Evolutionary conservation across 441 rosid species (phyloP).

Genomic region (Isatis lusitanica): DNA sequence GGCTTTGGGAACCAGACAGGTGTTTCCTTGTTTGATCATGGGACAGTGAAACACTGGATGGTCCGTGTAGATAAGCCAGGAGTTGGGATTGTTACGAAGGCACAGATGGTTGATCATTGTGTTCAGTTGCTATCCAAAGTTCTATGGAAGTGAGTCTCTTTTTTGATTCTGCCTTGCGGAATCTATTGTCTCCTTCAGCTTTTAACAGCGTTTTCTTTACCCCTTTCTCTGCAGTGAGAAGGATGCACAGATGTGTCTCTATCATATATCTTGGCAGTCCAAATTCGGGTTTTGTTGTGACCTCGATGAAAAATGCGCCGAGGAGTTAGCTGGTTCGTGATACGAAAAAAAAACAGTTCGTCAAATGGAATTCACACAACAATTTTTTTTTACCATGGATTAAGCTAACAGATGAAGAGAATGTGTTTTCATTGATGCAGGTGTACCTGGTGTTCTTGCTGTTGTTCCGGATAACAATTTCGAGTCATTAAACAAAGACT

Average conservation of each 20-base stretch:
- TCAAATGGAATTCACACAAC: conserved; percentile 3
- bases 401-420: background rate
- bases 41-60: conserved; percentile 64
- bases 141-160: conserved; percentile 62
- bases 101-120: conserved; percentile 91
- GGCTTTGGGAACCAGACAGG: conserved; percentile 32
- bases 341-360: conserved; percentile 8
- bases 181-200: background rate
- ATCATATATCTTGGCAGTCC: conserved; percentile 82
- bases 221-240: conserved; percentile 51
- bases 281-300: conserved; percentile 81
- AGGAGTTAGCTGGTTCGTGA: conserved; percentile 66
- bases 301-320: conserved; percentile 74
- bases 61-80: conserved; percentile 74
- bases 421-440: conserved; percentile 41
- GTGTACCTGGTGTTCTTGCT: conserved; percentile 82
- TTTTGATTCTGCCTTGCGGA: background rate
- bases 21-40: conserved; percentile 57
- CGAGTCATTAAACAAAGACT: conserved; percentile 64
- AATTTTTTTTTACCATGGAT: background rate
- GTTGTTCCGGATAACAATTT: conserved; percentile 70
- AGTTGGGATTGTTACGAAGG: conserved; percentile 77
- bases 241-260: conserved; percentile 92
- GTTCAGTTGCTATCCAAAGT: conserved; percentile 69
- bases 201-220: background rate